A percentile compares a stretch with the other conserved stretches of the same genome.
These are phyloP conservation scores for Nemania bipapillata DNA, from an alignment of 2,329 filamentous ascomycete species.

Conservation along the genomic window DNA sequence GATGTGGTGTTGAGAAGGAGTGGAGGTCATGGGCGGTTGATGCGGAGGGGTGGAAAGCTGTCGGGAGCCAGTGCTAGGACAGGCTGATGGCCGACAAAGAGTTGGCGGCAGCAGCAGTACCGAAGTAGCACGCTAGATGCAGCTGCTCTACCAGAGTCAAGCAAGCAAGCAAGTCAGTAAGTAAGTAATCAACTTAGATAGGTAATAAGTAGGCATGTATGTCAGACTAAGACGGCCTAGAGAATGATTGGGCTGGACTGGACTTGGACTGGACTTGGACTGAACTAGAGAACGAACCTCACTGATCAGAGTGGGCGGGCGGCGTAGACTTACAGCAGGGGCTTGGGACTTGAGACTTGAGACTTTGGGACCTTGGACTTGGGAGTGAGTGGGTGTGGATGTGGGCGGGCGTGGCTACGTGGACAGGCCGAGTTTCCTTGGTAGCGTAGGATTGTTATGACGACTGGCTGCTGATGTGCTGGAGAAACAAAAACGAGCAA, in stretches of 20 bases:
- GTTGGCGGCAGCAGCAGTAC: constrained; percentile 28
- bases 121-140: constrained; percentile 36
- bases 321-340: constrained; percentile 19
- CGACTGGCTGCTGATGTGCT: constrained; percentile 22
- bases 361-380: constrained; percentile 2
- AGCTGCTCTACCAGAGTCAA: constrained; percentile 33
- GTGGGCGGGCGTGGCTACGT: constrained; percentile 35
- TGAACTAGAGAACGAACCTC: constrained; percentile 7
- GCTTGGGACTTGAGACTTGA: neutral
- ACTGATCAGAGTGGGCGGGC: constrained; percentile 22
- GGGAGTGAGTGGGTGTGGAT: constrained; percentile 5
- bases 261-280: no score
- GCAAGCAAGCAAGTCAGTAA: constrained; percentile 32
- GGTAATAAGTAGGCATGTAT: neutral
- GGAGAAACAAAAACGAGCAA: constrained; percentile 35
- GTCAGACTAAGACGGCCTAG: no score
- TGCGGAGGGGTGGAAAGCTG: constrained; percentile 36
- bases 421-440: constrained; percentile 36
- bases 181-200: constrained; percentile 15
- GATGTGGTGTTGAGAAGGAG: constrained; percentile 32
- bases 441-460: constrained; percentile 31
- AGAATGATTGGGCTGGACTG: constrained; percentile 15
- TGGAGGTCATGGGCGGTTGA: constrained; percentile 35
- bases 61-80: constrained; percentile 28
- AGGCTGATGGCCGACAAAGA: neutral